phyloP scores from a whole-genome alignment of 768 basidiomycete genomes.

The Kwoniella botswanensis region DNA sequence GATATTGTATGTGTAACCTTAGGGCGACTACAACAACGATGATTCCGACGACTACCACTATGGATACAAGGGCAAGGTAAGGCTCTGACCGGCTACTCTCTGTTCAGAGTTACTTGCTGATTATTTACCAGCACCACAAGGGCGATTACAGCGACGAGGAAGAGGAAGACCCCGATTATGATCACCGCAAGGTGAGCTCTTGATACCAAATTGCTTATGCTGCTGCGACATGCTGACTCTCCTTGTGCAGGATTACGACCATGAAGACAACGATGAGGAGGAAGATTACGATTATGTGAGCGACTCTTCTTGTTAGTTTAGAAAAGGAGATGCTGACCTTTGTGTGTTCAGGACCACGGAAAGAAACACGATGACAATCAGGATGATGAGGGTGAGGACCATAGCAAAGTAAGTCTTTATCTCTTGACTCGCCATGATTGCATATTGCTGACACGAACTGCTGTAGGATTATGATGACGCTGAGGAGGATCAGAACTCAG shows the following conservation, averaged over 20 bases:
- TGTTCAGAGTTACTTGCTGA: neutral
- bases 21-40: neutral
- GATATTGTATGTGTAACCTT: neutral
- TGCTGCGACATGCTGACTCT: neutral
- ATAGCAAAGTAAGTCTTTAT: neutral
- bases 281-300: slow-evolving; percentile 4
- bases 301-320: neutral
- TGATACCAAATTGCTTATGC: neutral
- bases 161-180: neutral
- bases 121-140: neutral
- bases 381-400: neutral
- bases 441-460: too few species aligned
- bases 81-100: neutral
- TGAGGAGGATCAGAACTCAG: too few species aligned
- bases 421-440: too few species aligned
- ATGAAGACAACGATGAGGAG: slow-evolving; percentile 4
- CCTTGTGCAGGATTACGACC: slow-evolving; percentile 6
- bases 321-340: neutral
- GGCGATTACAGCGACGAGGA: neutral
- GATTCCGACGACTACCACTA: neutral
- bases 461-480: too few species aligned
- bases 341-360: neutral
- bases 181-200: neutral
- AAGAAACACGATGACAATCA: neutral
- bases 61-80: neutral